These are phyloP conservation scores for Mucor sp. DNA, from an alignment of 371 early-diverging fungal genomes.

Conservation along the genomic window DNA sequence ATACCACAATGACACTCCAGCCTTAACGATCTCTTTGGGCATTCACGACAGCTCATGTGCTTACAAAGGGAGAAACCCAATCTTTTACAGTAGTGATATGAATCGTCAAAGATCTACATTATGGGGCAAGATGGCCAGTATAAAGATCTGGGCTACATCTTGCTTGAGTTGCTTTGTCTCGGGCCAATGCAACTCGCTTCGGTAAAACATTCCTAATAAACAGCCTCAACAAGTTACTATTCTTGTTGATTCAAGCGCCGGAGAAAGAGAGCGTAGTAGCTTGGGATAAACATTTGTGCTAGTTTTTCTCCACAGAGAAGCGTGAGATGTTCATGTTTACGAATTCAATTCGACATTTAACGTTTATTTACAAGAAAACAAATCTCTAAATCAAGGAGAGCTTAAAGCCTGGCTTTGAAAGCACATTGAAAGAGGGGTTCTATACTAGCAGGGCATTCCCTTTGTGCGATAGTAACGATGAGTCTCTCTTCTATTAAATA, in stretches of 20 bases:
- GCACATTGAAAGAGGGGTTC: neutral
- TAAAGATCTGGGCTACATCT: no score
- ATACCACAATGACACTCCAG: neutral
- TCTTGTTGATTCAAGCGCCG: neutral
- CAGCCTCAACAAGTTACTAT: neutral
- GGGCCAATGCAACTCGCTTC: neutral
- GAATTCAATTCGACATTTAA: neutral
- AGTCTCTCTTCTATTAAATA: slow-evolving; percentile 14
- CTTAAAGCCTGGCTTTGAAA: neutral
- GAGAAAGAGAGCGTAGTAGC: neutral
- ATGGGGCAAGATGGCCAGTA: neutral
- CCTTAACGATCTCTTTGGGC: neutral
- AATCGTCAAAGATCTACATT: neutral
- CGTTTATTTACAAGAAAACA: neutral
- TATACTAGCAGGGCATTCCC: neutral
- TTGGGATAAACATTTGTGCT: no score
- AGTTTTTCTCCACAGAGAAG: no score
- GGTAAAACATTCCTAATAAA: neutral
- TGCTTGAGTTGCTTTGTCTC: neutral
- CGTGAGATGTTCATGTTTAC: neutral
- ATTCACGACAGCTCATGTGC: no score
- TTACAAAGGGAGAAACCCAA: neutral
- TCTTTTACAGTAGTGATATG: neutral
- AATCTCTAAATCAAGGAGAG: no score
- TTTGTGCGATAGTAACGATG: neutral